phyloP scores from a whole-genome alignment of 257 asterid genomes.

The Gardenia jasminoides region DNA sequence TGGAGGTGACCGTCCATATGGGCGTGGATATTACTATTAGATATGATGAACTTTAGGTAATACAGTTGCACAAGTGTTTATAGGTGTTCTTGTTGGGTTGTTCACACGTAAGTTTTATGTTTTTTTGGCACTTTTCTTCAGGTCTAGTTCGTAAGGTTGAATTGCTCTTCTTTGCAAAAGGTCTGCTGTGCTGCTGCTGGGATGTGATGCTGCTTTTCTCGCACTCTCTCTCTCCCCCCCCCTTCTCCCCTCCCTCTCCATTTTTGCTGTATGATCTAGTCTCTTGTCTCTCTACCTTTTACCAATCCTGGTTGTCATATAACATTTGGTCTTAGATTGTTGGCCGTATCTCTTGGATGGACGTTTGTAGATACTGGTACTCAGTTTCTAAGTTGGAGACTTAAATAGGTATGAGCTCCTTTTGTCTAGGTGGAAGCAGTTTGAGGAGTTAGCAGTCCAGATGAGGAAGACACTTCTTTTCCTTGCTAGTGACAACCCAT shows the following conservation, averaged over 20 bases:
- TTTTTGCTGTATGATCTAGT: neutral
- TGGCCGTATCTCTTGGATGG: conserved; percentile 26
- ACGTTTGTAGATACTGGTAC: conserved; percentile 20
- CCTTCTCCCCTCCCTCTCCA: neutral
- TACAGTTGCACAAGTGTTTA: neutral
- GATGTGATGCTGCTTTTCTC: conserved; percentile 12
- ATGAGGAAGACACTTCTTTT: conserved; percentile 21
- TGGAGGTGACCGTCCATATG: conserved; percentile 40
- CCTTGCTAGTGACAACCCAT: conserved; percentile 17
- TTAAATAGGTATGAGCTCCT: conserved; percentile 23
- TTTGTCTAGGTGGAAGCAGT: conserved; percentile 25
- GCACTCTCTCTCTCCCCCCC: conserved; percentile 11
- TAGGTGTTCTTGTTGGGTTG: neutral
- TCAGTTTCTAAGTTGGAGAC: conserved; percentile 29
- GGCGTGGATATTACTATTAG: conserved; percentile 52
- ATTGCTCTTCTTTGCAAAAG: conserved; percentile 10
- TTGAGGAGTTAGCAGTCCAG: conserved; percentile 38
- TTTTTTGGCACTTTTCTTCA: conserved; percentile 19
- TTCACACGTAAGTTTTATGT: conserved; percentile 14
- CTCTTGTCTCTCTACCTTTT: conserved; percentile 10
- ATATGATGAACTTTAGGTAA: conserved; percentile 35
- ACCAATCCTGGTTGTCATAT: conserved; percentile 11
- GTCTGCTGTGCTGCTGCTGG: conserved; percentile 19
- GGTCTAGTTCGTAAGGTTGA: conserved; percentile 13
- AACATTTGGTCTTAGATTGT: conserved; percentile 22